Conservation (phyloP, 2,329 filamentous ascomycete species). For the Cladosporium halotolerans region DNA sequence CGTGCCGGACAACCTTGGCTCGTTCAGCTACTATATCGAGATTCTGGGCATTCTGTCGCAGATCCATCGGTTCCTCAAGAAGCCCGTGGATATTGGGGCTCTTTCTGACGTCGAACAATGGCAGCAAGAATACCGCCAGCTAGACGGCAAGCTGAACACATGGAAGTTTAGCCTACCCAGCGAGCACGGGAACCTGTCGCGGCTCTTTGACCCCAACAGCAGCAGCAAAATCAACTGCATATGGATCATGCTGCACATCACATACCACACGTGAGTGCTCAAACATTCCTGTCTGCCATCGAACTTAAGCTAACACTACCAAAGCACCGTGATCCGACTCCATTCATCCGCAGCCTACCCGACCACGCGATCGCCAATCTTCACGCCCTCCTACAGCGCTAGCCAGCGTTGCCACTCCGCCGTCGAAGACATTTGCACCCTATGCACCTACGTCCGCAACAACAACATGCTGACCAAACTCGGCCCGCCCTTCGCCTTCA, state of each 20-base stretch:
- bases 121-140: slow-evolving; percentile 79
- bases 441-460: slow-evolving; percentile 71
- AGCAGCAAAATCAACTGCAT: slow-evolving; percentile 68
- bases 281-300: not conserved
- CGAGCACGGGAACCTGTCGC: slow-evolving; percentile 79
- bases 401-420: slow-evolving; percentile 76
- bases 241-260: slow-evolving; percentile 87
- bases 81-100: slow-evolving; percentile 80
- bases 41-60: slow-evolving; percentile 80
- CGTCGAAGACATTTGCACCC: slow-evolving; percentile 72
- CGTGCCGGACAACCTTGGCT: slow-evolving; percentile 73
- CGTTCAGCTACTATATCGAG: slow-evolving; percentile 86
- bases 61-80: slow-evolving; percentile 83
- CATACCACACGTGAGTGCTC: slow-evolving; percentile 67
- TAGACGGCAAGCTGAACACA: slow-evolving; percentile 69
- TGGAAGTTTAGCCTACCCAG: slow-evolving; percentile 81
- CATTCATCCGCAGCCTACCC: slow-evolving; percentile 92
- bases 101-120: slow-evolving; percentile 80
- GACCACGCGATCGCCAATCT: slow-evolving; percentile 79
- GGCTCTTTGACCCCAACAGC: slow-evolving; percentile 60
- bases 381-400: slow-evolving; percentile 81
- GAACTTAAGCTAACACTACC: not conserved
- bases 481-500: slow-evolving; percentile 86
- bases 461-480: slow-evolving; percentile 71
- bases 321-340: slow-evolving; percentile 71